Evolutionary conservation across 805 yeast species (phyloP).

Genomic region (Pichia scutulata): DNA sequence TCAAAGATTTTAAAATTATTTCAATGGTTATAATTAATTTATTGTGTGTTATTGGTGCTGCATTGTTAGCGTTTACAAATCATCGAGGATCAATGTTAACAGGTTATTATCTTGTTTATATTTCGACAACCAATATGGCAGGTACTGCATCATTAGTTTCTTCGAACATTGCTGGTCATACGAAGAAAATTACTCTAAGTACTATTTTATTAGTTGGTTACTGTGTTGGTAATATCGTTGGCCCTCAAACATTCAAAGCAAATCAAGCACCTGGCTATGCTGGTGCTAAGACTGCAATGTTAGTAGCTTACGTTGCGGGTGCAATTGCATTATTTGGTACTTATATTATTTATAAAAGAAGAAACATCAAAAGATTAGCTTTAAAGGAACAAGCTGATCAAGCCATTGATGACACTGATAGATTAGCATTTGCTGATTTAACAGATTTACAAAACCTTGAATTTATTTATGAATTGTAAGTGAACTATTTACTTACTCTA

Average conservation of each 20-base stretch:
- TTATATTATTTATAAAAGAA: conserved; percentile 4
- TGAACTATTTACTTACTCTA: neutral
- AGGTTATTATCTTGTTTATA: conserved; percentile 2
- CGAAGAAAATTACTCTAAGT: conserved; percentile 41
- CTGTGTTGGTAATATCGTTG: conserved; percentile 50
- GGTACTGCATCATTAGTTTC: conserved; percentile 15
- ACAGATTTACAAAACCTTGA: conserved; percentile 5
- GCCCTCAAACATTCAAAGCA: conserved; percentile 55
- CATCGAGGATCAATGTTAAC: conserved; percentile 4
- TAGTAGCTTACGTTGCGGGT: conserved; percentile 14
- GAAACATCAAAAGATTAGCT: conserved; percentile 1
- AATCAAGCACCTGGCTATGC: conserved; percentile 44
- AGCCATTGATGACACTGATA: conserved; percentile 3
- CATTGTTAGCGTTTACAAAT: conserved; percentile 1
- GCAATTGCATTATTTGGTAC: neutral
- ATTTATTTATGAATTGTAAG: conserved; percentile 3
- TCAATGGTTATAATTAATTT: conserved; percentile 6
- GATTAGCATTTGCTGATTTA: conserved; percentile 11
- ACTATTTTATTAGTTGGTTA: conserved; percentile 34
- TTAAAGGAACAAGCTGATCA: conserved; percentile 8
- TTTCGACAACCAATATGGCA: conserved; percentile 13
- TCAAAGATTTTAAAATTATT: conserved; percentile 5
- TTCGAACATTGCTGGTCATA: conserved; percentile 51
- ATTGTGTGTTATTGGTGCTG: conserved; percentile 4
- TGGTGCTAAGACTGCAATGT: conserved; percentile 47